Evolutionary conservation across 2,329 filamentous ascomycete species (phyloP).

Genomic region (Basipetospora sp.): DNA sequence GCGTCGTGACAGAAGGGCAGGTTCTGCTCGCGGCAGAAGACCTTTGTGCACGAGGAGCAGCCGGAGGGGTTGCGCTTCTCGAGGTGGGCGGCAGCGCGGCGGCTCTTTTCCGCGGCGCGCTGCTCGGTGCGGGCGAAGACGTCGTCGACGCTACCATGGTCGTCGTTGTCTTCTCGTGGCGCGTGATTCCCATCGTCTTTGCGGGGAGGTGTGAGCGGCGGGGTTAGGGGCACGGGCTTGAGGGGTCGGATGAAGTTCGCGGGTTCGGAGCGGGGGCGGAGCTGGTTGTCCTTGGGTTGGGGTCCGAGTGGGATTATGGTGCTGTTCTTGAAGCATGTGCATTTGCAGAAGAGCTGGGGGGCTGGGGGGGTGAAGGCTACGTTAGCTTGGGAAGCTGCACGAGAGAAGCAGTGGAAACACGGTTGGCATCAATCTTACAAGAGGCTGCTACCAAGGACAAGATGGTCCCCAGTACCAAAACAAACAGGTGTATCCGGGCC

Average conservation of each 20-base stretch:
- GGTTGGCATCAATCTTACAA: conserved; percentile 29
- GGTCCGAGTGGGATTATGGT: conserved; percentile 50
- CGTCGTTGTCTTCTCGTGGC: too few species aligned
- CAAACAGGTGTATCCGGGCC: conserved; percentile 23
- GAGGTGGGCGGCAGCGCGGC: conserved; percentile 20
- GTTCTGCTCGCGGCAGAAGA: conserved; percentile 45
- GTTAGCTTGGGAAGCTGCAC: conserved; percentile 11
- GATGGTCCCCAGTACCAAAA: conserved; percentile 23
- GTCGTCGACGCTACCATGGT: too few species aligned
- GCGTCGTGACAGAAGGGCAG: conserved; percentile 50
- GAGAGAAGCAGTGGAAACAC: conserved; percentile 5
- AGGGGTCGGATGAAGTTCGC: conserved; percentile 5
- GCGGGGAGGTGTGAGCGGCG: conserved; percentile 4
- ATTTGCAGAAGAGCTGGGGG: conserved; percentile 53
- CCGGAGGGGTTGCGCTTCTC: conserved; percentile 22
- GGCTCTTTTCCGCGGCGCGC: neutral
- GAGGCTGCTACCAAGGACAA: conserved; percentile 24
- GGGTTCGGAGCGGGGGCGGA: conserved; percentile 11
- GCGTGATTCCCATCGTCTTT: too few species aligned
- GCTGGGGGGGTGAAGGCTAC: conserved; percentile 22
- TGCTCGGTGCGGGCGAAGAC: too few species aligned
- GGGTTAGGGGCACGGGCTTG: too few species aligned
- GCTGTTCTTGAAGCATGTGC: conserved; percentile 55
- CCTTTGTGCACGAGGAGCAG: conserved; percentile 49
- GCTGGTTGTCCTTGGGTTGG: conserved; percentile 18